Evolutionary conservation across 2,329 filamentous ascomycete species (phyloP).

Genomic region (Aspergillus pseudonomiae): DNA sequence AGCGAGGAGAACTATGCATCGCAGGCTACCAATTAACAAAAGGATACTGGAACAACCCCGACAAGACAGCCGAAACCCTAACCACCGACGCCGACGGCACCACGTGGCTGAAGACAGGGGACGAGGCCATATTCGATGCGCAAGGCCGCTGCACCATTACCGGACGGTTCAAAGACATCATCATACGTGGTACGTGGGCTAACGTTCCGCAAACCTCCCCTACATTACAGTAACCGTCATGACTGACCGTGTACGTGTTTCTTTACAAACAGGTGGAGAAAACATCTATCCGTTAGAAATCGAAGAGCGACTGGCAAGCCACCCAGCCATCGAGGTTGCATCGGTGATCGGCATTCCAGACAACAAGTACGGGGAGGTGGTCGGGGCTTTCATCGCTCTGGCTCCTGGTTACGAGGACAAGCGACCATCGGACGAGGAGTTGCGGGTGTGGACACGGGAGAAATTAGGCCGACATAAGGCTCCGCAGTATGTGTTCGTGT

Average conservation of each 20-base stretch:
- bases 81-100: constrained; percentile 62
- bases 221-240: background rate
- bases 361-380: constrained; percentile 73
- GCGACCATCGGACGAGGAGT: constrained; percentile 55
- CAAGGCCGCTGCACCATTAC: constrained; percentile 73
- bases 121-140: constrained; percentile 56
- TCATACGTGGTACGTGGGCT: constrained; percentile 62
- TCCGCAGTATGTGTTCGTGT: constrained; percentile 74
- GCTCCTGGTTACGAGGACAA: constrained; percentile 28
- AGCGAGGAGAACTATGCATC: constrained; percentile 74
- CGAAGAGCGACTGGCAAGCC: constrained; percentile 70
- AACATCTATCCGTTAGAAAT: constrained; percentile 76
- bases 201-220: background rate
- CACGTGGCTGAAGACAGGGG: constrained; percentile 69
- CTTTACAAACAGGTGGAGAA: constrained; percentile 59
- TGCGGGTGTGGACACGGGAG: constrained; percentile 65
- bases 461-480: constrained; percentile 69
- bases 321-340: constrained; percentile 64
- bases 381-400: constrained; percentile 62
- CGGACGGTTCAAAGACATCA: constrained; percentile 77
- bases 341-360: constrained; percentile 72
- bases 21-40: constrained; percentile 72
- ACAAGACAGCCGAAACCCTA: constrained; percentile 74
- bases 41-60: constrained; percentile 67
- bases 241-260: background rate